Conservation (phyloP, 2,329 filamentous ascomycete species). For the Aspergillus quadricinctus region DNA sequence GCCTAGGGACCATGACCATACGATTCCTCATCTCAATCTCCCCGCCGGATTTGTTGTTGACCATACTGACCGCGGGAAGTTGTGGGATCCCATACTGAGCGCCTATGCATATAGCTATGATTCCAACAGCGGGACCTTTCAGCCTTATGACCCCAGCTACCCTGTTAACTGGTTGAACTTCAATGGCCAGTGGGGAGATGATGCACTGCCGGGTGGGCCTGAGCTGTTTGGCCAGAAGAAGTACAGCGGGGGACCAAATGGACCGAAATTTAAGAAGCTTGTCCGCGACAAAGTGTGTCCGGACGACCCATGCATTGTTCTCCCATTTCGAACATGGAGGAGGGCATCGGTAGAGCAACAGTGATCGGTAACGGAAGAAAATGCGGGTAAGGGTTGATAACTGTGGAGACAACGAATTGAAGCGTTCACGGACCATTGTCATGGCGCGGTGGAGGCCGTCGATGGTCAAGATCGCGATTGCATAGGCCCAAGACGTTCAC, state of each 20-base stretch:
- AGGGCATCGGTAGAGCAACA: conserved; percentile 3
- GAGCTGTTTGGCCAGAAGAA: conserved; percentile 53
- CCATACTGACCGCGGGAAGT: conserved; percentile 49
- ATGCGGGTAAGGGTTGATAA: background rate
- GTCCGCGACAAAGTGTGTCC: conserved; percentile 56
- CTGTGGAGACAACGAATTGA: background rate
- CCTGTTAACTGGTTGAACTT: conserved; percentile 56
- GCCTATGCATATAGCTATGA: conserved; percentile 56
- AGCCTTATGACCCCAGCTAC: conserved; percentile 41
- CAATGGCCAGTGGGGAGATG: conserved; percentile 59
- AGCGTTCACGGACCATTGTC: background rate
- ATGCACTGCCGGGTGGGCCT: conserved; percentile 51
- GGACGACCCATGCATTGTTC: conserved; percentile 43
- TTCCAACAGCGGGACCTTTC: conserved; percentile 39
- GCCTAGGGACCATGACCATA: conserved; percentile 56
- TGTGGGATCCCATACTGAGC: conserved; percentile 58
- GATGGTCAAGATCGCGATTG: background rate
- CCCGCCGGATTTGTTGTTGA: conserved; percentile 52
- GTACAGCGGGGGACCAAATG: conserved; percentile 56
- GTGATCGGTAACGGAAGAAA: background rate
- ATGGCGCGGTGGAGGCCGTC: background rate
- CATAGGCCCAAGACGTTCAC: background rate
- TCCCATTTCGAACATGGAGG: conserved; percentile 31
- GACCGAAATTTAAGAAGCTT: conserved; percentile 57
- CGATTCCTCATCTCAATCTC: conserved; percentile 57